Conservation (phyloP, 2,329 filamentous ascomycete species). For the Aureobasidium sp. region DNA sequence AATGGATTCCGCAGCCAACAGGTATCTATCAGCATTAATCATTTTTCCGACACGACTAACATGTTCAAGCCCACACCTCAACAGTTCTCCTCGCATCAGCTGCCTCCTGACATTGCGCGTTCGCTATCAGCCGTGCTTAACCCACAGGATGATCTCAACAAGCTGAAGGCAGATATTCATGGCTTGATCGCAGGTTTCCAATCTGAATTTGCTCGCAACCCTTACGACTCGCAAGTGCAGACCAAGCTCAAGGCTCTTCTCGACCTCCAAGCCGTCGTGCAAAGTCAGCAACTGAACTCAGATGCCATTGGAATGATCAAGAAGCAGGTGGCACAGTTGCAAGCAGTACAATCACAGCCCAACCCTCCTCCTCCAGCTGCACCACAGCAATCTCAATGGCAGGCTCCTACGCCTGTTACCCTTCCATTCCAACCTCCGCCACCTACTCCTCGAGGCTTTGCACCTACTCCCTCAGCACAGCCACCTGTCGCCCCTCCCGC, state of each 20-base stretch:
- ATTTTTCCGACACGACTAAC: neutral
- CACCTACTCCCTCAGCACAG: conserved; percentile 19
- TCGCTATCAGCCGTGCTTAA: conserved; percentile 13
- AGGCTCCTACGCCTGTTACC: conserved; percentile 15
- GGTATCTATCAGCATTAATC: conserved; percentile 1
- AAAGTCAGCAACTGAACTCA: conserved; percentile 66
- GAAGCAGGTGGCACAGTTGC: conserved; percentile 73
- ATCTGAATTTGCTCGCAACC: conserved; percentile 65
- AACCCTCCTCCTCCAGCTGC: conserved; percentile 21
- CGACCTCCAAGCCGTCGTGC: conserved; percentile 73
- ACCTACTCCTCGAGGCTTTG: conserved; percentile 16
- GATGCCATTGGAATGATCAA: conserved; percentile 79
- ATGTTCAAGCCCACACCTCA: conserved; percentile 9
- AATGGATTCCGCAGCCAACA: conserved; percentile 29
- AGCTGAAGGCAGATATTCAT: conserved; percentile 75
- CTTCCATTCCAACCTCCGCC: conserved; percentile 21
- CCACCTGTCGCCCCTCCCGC: conserved; percentile 18
- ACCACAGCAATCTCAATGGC: conserved; percentile 23
- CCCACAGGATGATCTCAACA: conserved; percentile 38
- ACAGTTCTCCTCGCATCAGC: conserved; percentile 10
- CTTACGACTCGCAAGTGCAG: conserved; percentile 66
- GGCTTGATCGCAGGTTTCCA: conserved; percentile 66
- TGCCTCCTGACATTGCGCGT: conserved; percentile 13
- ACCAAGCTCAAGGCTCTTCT: conserved; percentile 75
- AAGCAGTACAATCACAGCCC: conserved; percentile 49